Evolutionary conservation across 2,329 filamentous ascomycete genomes (phyloP).

Genomic region (Hymenoscyphus salicellus): DNA sequence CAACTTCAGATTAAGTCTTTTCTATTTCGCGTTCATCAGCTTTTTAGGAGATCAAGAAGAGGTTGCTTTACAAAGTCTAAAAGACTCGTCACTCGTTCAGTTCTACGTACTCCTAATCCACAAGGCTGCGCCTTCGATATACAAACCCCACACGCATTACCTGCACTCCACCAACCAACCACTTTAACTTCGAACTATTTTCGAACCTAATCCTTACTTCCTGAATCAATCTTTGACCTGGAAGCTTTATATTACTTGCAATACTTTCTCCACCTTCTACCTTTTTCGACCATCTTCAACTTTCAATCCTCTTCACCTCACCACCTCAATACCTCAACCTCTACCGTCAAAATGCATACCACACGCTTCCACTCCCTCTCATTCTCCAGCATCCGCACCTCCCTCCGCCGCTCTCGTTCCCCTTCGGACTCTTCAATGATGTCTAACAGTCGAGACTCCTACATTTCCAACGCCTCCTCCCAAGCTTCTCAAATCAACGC

Average conservation of each 20-base stretch:
- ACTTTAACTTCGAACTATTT: background rate
- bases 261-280: background rate
- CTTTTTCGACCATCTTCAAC: background rate
- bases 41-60: background rate
- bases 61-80: slow-evolving; percentile 15
- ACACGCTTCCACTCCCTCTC: slow-evolving; percentile 39
- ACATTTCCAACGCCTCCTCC: slow-evolving; percentile 39
- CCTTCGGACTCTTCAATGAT: slow-evolving; percentile 33
- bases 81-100: slow-evolving; percentile 33
- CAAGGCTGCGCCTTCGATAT: slow-evolving; percentile 26
- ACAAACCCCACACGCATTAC: slow-evolving; percentile 6
- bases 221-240: background rate
- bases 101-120: slow-evolving; percentile 16
- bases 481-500: slow-evolving; percentile 53
- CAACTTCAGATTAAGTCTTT: slow-evolving; percentile 21
- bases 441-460: slow-evolving; percentile 37
- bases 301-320: background rate
- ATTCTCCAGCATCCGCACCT: slow-evolving; percentile 53
- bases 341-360: slow-evolving; percentile 30
- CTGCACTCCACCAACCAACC: background rate
- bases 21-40: slow-evolving; percentile 2
- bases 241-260: background rate
- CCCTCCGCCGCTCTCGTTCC: slow-evolving; percentile 52
- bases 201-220: slow-evolving; percentile 3
- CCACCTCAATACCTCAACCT: background rate